A percentile compares a stretch with the other conserved stretches of the same genome.
Evolutionary conservation across 2,329 filamentous ascomycete genomes (phyloP).

Genomic region (Aspergillus aculeatus): DNA sequence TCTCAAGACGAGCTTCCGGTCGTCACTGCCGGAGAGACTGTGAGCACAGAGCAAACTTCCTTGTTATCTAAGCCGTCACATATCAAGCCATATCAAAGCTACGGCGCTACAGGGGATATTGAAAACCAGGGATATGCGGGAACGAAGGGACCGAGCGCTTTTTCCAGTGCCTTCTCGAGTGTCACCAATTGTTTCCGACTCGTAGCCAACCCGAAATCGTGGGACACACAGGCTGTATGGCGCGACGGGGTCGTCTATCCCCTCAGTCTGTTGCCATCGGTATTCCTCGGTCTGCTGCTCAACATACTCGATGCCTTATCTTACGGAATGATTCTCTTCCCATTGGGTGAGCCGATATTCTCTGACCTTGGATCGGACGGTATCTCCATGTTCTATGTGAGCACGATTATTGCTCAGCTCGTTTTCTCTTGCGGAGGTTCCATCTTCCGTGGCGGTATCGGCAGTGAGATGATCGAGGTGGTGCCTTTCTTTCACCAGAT

Average conservation of each 20-base stretch:
- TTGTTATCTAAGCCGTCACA: constrained; percentile 31
- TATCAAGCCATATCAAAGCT: constrained; percentile 29
- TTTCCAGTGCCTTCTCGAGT: constrained; percentile 20
- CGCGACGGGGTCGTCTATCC: constrained; percentile 65
- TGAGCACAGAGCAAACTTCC: constrained; percentile 38
- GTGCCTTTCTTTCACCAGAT: constrained; percentile 99
- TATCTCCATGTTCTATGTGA: constrained; percentile 98
- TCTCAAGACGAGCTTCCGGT: constrained; percentile 13
- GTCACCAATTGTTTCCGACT: constrained; percentile 28
- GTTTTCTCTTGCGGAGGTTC: constrained; percentile 83
- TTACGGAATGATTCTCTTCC: constrained; percentile 96
- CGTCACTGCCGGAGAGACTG: constrained; percentile 18
- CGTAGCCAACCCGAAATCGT: constrained; percentile 64
- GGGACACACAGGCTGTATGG: constrained; percentile 68
- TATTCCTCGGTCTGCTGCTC: constrained; percentile 81
- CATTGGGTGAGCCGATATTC: constrained; percentile 83
- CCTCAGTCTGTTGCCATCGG: constrained; percentile 72
- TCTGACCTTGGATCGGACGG: constrained; percentile 83
- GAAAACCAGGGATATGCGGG: constrained; percentile 25
- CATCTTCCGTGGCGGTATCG: constrained; percentile 84
- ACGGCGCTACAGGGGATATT: constrained; percentile 34
- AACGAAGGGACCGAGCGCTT: constrained; percentile 12
- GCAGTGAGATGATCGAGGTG: constrained; percentile 97
- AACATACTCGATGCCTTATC: constrained; percentile 94
- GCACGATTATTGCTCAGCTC: constrained; percentile 89